Base-by-base conservation (phyloP, 352 stramenopile genomes). In the Phytopythium cucurbitacearum region DNA sequence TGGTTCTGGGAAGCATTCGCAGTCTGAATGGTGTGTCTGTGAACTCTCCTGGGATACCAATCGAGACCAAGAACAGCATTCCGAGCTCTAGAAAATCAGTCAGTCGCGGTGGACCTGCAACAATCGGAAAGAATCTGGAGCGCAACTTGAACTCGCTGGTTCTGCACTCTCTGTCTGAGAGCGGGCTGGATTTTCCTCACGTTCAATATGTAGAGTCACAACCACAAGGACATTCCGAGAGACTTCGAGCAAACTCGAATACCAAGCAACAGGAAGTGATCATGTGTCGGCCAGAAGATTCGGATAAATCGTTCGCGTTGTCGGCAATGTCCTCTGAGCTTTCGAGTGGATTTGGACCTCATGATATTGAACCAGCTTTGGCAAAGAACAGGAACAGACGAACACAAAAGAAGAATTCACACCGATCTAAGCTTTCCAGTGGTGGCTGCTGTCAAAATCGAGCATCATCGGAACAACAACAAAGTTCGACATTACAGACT, bases 121-220 rank as follows among this genome's bases (percentile, higher is more conserved):
- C 53, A 43, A 53, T 28, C 57, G 11, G 58, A 61, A 4, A 9
- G 48, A 12, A 57, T 15, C 54, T 87, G 15, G 77, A 91, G n/a
- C 47, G 72, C 47, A 84, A 67, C 21, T 57, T 91, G 32, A 71
- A 80, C 33, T 65, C 62, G 0, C 61, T 89, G 2, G 62, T 85
- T 9, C 48, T 72, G 6, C 77, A 87, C 28, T 91, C 80, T n/a
- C 59, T 89, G 1, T 65, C 65, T 5, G 71, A 91, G 34, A 82
- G 69, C 38, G 77, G 75, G 16, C 53, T 91, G 4, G 45, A 85
- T 51, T 85, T 80, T 39, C 75, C 80, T 7, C 75, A 89, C 36
- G 77, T 89, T 1, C 62, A 69, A 28, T 57, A 40, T 6, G 21
- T 28, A 28, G 21, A 28, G 21, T 28, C 21, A 28, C 21, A 28